phyloP scores from a whole-genome alignment of 2,329 filamentous ascomycete species.

The Ceratocystis eucalypticola region DNA sequence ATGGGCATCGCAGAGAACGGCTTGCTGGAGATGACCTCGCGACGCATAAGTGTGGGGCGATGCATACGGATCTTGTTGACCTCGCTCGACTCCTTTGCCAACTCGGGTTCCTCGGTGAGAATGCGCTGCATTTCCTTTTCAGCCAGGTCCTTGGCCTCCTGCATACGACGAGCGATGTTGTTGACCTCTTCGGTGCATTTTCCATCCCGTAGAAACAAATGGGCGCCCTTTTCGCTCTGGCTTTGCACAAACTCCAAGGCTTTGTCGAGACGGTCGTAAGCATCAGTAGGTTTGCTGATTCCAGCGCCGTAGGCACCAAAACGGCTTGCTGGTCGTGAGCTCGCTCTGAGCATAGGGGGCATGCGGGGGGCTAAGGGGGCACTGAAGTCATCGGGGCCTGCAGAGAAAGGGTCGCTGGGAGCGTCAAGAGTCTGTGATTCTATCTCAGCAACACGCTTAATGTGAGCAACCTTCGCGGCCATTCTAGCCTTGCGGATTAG shows the following conservation, averaged over 20 bases:
- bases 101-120: conserved; percentile 37
- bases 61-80: conserved; percentile 35
- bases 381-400: conserved; percentile 20
- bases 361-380: conserved; percentile 22
- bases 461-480: conserved; percentile 59
- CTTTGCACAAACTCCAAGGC: conserved; percentile 66
- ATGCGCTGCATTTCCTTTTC: conserved; percentile 45
- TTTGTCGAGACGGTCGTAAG: conserved; percentile 64
- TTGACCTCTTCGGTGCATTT: conserved; percentile 67
- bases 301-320: conserved; percentile 22
- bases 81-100: conserved; percentile 29
- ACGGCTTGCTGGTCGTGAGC: conserved; percentile 21
- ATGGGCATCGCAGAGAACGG: background rate
- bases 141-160: conserved; percentile 48
- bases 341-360: conserved; percentile 31
- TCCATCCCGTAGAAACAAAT: conserved; percentile 78
- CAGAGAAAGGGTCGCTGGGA: background rate
- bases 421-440: conserved; percentile 37
- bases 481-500: conserved; percentile 77
- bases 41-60: conserved; percentile 41
- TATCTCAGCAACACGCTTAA: conserved; percentile 45
- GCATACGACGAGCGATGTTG: conserved; percentile 52
- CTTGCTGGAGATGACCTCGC: conserved; percentile 28
- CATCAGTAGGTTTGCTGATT: conserved; percentile 28
- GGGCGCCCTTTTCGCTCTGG: conserved; percentile 73